Evolutionary conservation across 805 yeast genomes (phyloP), one percentile per base, ranked within the genome.

Genomic region (Candida sakaeoensis): DNA sequence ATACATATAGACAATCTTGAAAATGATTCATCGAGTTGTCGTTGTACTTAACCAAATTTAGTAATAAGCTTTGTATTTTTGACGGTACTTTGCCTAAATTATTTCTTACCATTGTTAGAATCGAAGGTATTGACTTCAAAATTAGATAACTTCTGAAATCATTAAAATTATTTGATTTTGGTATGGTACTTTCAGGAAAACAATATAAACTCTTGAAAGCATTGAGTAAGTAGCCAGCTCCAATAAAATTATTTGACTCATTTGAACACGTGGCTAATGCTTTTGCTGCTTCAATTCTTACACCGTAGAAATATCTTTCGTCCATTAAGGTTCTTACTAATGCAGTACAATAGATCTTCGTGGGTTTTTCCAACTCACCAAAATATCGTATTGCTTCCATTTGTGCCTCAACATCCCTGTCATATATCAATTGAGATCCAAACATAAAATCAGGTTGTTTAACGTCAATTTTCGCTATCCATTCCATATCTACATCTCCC

Each of bases 401-500:
- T 54, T 93, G 99, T 0, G 99, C 99, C 45, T 89, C 96, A 14
- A 93, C 95, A 55, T 93, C 99, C 46, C 96, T 68, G 61, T 93
- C 99, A 55, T 89, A 95, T 50, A 86, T 93, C 22, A 93, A 64
- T 54, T 93, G 99, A 0, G 98, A 86, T 1, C 88, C 85, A 57
- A 77, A 93, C 97, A 93, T 93, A 54, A 88, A 85, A 52, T 89
- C 97, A 0, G 96, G 95, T 60, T 90, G 96, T 50, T 82, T 86
- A 24, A 93, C 78, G 43, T 79, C 73, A 16, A 87, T 69, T 48
- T 77, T 78, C 44, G 95, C 87, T 36, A 93, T 83, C 99, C 99
- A 93, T 58, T 93, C 99, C 53, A 83, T 85, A 58, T 93, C 99
- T 0, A 97, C 90, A 63, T 93, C 99, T n/a, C 91, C 86, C 51